Conservation (phyloP, 306 rosid genomes). For the Senna siamea region DNA sequence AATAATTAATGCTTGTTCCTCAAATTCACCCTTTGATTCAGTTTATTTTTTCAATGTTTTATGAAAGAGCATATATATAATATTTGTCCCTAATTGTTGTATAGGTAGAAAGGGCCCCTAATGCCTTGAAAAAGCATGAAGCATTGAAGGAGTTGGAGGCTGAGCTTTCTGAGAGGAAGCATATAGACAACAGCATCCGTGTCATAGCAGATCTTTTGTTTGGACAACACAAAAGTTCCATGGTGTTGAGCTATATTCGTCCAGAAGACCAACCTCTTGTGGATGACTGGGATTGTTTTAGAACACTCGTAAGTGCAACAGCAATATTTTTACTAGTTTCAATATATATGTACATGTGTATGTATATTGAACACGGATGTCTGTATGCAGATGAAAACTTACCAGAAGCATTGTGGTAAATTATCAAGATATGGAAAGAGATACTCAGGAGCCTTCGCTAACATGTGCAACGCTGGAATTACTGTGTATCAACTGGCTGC, state of each 20-base stretch:
- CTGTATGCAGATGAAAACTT: constrained; percentile 35
- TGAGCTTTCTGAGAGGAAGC: constrained; percentile 38
- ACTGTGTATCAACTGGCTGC: constrained; percentile 29
- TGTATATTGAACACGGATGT: too few species aligned
- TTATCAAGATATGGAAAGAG: constrained; percentile 52
- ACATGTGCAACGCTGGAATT: constrained; percentile 55
- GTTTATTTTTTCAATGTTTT: too few species aligned
- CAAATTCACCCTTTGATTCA: too few species aligned
- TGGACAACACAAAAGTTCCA: constrained; percentile 42
- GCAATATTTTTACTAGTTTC: too few species aligned
- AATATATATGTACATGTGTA: too few species aligned
- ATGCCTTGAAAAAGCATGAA: constrained; percentile 50
- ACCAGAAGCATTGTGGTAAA: constrained; percentile 45
- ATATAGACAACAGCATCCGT: constrained; percentile 40
- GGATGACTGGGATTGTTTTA: constrained; percentile 72
- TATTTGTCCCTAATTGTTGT: too few species aligned
- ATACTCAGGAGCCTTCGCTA: constrained; percentile 52
- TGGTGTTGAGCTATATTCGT: constrained; percentile 41
- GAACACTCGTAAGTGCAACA: constrained; percentile 46
- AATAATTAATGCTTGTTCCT: too few species aligned
- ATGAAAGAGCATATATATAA: too few species aligned
- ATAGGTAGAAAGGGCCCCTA: constrained; percentile 44
- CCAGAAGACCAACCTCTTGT: constrained; percentile 57
- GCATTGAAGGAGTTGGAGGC: constrained; percentile 42
- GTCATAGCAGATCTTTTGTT: constrained; percentile 50